phyloP scores from a whole-genome alignment of 306 rosid species.

The Medicago truncatula region MtrunA17r5.0-ANR NC_053042.1:38717501-38718000 shows the following conservation, averaged over 20 bases:
- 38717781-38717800: slow-evolving; percentile 32
- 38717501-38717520: slow-evolving; percentile 54
- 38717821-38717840: slow-evolving; percentile 2
- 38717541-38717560: slow-evolving; percentile 47
- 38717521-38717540: slow-evolving; percentile 51
- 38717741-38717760: slow-evolving; percentile 10
- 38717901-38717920: not conserved
- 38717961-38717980: slow-evolving; percentile 20
- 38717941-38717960: not conserved
- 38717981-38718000: not conserved
- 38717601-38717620: slow-evolving; percentile 43
- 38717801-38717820: slow-evolving; percentile 31
- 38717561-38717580: slow-evolving; percentile 51
- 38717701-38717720: slow-evolving; percentile 21
- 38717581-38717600: slow-evolving; percentile 47
- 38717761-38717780: slow-evolving; percentile 10
- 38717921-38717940: slow-evolving; percentile 8
- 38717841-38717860: slow-evolving; percentile 8
- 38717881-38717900: slow-evolving; percentile 8
- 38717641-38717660: slow-evolving; percentile 54
- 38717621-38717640: slow-evolving; percentile 62
- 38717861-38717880: slow-evolving; percentile 30
- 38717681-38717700: slow-evolving; percentile 36
- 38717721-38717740: slow-evolving; percentile 40
- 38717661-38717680: slow-evolving; percentile 36